Evolutionary conservation across 148 eudicot species (phyloP), one percentile per base, ranked within the genome.

Genomic region (Polygonum maritimum): DNA sequence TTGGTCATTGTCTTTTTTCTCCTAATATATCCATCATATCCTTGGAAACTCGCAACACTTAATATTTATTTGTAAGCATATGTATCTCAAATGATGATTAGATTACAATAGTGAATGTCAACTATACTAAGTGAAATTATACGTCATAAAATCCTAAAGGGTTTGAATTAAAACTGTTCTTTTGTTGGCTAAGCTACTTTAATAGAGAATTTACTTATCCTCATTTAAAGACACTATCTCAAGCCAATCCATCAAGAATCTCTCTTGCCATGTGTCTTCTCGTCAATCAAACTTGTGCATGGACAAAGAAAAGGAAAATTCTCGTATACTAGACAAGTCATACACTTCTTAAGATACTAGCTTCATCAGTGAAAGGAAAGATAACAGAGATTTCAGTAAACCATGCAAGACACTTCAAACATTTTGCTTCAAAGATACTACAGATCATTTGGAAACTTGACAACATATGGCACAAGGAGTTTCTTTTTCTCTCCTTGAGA

Each of bases 61-160:
- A 8, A 14, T 9, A 65, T 36, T 33, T 9, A 65, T 36, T 33
- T 15, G 19, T 1, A 19, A 33, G 16, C 26, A 65, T 65, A 65
- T 65, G 19, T 65, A 18, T 19, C 35, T 39, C 31, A 26, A 26
- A 26, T 21, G 14, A 2, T 65, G 71, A 65, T 65, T 10, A 15
- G 44, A 65, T 44, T 3, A 36, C 44, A 65, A 65, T 41, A 65
- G 44, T 14, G 71, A 65, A 44, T 41, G 36, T 65, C 71, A 14
- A 65, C 71, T n/a, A 35, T 65, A 12, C 41, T 65, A 65, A 65
- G 71, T 65, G 71, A 15, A 65, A 35, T 65, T 65, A 65, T 65
- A 65, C 71, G 41, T 35, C 71, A 65, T 65, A 36, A 22, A 44
- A 65, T 65, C 41, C 41, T 11, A 36, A 67, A 33, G 45, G n/a